A percentile compares a stretch with the other conserved stretches of the same genome.
Conservation (phyloP, 768 basidiomycete genomes). For the Trichaptum fuscoviolaceum region DNA sequence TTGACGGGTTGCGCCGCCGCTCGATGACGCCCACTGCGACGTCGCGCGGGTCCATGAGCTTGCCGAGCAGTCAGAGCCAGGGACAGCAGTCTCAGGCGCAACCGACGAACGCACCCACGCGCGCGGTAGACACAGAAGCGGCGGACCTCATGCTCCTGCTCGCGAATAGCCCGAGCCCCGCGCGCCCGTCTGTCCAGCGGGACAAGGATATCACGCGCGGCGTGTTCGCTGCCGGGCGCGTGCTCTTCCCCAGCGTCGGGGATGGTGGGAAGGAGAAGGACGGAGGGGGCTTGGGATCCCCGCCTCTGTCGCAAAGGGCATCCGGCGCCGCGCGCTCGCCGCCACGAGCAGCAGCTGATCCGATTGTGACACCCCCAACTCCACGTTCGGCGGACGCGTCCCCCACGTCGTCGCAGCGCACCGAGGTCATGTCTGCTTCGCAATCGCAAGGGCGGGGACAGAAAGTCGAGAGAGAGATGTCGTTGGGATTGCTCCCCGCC, state of each 20-base stretch:
- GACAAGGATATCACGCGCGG: constrained; percentile 42
- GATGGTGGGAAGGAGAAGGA: background rate
- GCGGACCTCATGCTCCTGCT: constrained; percentile 84
- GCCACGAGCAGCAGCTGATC: background rate
- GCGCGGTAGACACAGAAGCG: constrained; percentile 60
- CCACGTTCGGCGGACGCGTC: background rate
- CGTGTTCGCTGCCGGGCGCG: constrained; percentile 54
- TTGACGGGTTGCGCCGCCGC: background rate
- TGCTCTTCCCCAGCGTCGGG: constrained; percentile 48
- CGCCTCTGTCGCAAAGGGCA: background rate
- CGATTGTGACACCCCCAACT: constrained; percentile 1
- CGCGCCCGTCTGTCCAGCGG: constrained; percentile 47
- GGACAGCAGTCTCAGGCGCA: constrained; percentile 31
- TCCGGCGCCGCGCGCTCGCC: background rate
- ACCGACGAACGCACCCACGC: constrained; percentile 50
- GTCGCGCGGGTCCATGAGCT: background rate
- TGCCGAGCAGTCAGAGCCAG: constrained; percentile 20
- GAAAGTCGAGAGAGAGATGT: background rate
- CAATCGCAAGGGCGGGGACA: background rate
- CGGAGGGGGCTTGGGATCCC: background rate
- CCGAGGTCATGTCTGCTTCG: background rate
- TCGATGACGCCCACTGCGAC: background rate
- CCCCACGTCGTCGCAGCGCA: background rate
- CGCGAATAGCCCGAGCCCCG: constrained; percentile 81
- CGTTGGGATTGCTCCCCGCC: background rate